Conservation (phyloP, 1,284 basidiomycete species). For the Wallemia mellicola region DNA sequence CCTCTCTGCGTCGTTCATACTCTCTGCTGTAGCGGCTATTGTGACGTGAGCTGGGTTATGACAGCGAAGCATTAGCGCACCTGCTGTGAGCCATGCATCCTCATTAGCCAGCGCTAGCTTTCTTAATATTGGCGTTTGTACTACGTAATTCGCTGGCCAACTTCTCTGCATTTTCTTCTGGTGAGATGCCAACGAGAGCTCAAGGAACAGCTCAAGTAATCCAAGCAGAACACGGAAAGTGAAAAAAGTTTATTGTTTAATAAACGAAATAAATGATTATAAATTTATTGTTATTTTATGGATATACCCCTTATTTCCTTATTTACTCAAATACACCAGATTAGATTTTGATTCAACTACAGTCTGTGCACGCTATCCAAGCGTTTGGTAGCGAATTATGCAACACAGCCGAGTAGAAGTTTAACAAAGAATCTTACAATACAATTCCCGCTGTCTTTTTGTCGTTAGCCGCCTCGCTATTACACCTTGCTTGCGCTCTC, state of each 20-base stretch:
- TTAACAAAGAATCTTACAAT: not conserved
- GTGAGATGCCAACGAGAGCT: not conserved
- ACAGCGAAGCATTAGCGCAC: slow-evolving; percentile 18
- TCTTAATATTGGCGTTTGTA: slow-evolving; percentile 6
- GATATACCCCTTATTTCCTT: too few relatives aligned
- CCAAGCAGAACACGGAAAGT: not conserved
- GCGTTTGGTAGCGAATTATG: not conserved
- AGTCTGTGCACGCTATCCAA: not conserved
- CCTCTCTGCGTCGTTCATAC: slow-evolving; percentile 64
- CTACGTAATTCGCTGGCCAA: not conserved
- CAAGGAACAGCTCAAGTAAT: not conserved
- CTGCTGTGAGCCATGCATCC: slow-evolving; percentile 72
- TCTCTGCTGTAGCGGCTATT: slow-evolving; percentile 58
- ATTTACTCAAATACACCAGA: not conserved
- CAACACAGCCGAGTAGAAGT: not conserved
- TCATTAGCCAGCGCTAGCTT: slow-evolving; percentile 58
- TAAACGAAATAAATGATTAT: too few relatives aligned
- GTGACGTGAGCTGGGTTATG: slow-evolving; percentile 3
- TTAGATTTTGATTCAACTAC: not conserved
- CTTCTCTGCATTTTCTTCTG: not conserved
- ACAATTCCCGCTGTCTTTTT: too few relatives aligned
- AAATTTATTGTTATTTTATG: too few relatives aligned
- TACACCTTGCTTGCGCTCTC: too few relatives aligned
- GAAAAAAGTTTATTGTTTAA: not conserved
- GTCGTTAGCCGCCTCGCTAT: too few relatives aligned